Base-by-base conservation (phyloP, 257 asterid genomes). In the Solanum megistacrolobum region DNA sequence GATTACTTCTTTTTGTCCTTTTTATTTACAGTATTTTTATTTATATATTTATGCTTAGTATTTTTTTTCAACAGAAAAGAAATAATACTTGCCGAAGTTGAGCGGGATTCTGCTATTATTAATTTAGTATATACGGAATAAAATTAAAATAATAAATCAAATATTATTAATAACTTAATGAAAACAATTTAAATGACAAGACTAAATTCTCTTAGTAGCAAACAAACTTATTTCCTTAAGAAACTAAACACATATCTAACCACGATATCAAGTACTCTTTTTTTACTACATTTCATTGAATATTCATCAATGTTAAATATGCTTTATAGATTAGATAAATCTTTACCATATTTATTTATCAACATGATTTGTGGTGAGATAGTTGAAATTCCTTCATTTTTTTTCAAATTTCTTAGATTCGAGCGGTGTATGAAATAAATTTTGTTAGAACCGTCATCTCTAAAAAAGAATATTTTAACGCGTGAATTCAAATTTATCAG, bases 351-450 rank as follows among this genome's bases (percentile, higher is more conserved):
- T 16, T 68, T 66, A 1, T 2, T 65, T 11, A 2, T 5, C 32
- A 60, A 23, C 4, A 1, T 65, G 8, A 25, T n/a, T 65, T 65
- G 9, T 65, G 1, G 72, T 65, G 8, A 6, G 18, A 25, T 65
- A 27, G 0, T 25, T 65, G 8, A 11, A 25, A 62, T n/a, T 0
- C 0, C 2, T 25, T 25, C 0, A 11, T 7, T 21, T 6, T 55
- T 7, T 0, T 20, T 23, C 13, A 60, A 23, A 23, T 21, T n/a
- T 9, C 6, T 60, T 21, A 60, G 3, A 9, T 60, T 23, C 0
- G 27, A 23, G 29, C 0, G 2, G 0, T 60, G 6, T 23, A 23
- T 60, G 31, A 62, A 25, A 9, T 62, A 62, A 62, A 10, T 62
- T 62, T n/a, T 62, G 1, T 62, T 21, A 1, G 18, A 21, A 58